Evolutionary conservation across 2,329 filamentous ascomycete genomes (phyloP).

Genomic region (Aspergillus awamori): DNA sequence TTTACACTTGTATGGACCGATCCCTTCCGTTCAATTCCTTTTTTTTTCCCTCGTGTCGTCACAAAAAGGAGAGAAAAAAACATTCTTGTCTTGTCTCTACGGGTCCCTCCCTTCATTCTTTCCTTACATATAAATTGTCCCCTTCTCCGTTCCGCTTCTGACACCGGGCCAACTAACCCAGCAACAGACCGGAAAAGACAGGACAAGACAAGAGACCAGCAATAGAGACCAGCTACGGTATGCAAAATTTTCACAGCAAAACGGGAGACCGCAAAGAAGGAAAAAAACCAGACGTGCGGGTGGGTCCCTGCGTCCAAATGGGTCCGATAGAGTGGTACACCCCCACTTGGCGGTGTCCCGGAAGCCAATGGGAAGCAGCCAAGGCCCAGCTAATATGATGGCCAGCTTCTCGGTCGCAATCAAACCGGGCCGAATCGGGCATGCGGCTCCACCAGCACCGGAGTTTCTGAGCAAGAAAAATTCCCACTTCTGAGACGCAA

Average conservation of each 20-base stretch:
- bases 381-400: constrained; percentile 12
- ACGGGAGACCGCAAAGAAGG: constrained; percentile 9
- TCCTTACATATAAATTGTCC: constrained; percentile 8
- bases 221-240: not conserved
- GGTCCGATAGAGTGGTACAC: constrained; percentile 25
- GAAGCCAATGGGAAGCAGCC: constrained; percentile 13
- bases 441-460: constrained; percentile 28
- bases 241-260: constrained; percentile 1
- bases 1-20: no score
- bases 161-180: not conserved
- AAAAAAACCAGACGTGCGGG: constrained; percentile 13
- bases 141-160: not conserved
- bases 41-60: no score
- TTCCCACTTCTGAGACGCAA: constrained; percentile 9
- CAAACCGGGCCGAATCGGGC: constrained; percentile 31
- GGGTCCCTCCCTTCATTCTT: constrained; percentile 10
- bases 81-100: not conserved
- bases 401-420: constrained; percentile 25
- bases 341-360: constrained; percentile 12
- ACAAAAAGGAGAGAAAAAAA: no score
- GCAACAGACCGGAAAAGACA: not conserved
- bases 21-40: no score
- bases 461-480: constrained; percentile 14
- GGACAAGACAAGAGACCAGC: not conserved
- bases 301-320: constrained; percentile 20